A percentile compares a stretch with the other conserved stretches of the same genome.
Conservation (phyloP, 495 filamentous ascomycete genomes). For the Lichina pygmaea region DNA sequence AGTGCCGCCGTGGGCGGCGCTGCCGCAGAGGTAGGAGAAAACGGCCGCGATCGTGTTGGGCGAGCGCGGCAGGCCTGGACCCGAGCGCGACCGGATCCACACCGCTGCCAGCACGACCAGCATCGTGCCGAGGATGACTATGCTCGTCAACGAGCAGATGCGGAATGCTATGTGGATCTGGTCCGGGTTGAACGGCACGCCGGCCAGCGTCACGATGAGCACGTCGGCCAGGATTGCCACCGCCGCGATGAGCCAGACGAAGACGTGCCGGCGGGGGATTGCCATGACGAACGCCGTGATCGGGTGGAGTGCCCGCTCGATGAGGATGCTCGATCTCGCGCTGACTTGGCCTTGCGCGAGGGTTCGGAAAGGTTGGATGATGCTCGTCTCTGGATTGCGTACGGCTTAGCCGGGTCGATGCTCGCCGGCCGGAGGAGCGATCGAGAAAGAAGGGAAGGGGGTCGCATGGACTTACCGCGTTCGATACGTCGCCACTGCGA, state of each 20-base stretch:
- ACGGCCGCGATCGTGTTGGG: background rate
- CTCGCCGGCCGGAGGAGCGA: background rate
- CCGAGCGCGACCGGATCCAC: background rate
- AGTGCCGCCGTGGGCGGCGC: background rate
- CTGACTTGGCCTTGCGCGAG: background rate
- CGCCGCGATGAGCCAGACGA: slow-evolving; percentile 1
- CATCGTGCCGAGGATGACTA: slow-evolving; percentile 3
- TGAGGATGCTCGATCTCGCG: slow-evolving; percentile 1
- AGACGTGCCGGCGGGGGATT: background rate
- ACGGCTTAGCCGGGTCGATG: no score
- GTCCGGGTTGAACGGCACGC: background rate
- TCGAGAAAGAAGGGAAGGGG: background rate
- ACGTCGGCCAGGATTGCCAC: slow-evolving; percentile 2
- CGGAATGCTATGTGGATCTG: background rate
- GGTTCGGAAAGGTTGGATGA: background rate
- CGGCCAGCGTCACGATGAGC: slow-evolving; percentile 2
- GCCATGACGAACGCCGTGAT: background rate
- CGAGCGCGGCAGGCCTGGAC: background rate
- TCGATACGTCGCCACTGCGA: slow-evolving; percentile 17
- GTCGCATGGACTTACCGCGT: slow-evolving; percentile 4
- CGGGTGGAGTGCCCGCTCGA: background rate
- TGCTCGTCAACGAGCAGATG: background rate
- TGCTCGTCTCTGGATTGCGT: background rate
- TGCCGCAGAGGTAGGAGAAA: background rate
- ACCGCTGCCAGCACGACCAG: background rate